These are phyloP conservation scores for Trichoderma arundinaceum DNA, from an alignment of 2,329 filamentous ascomycete genomes.

Conservation along the genomic window DNA sequence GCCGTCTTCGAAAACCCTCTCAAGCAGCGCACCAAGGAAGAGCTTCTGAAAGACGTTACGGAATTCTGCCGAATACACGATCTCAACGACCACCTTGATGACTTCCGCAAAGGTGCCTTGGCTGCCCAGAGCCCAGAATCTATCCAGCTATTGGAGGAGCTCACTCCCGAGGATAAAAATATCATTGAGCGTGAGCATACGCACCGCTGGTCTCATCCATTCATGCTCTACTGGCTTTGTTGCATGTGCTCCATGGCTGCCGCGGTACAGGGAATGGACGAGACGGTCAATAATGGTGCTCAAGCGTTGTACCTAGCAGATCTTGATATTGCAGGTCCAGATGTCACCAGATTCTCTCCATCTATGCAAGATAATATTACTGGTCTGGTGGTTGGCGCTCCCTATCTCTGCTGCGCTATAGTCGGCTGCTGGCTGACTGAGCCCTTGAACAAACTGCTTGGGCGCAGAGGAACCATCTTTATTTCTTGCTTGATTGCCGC, in stretches of 20 bases:
- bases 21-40: conserved; percentile 29
- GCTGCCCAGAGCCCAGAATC: conserved; percentile 43
- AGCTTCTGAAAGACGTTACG: conserved; percentile 30
- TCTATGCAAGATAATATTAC: conserved; percentile 43
- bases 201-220: conserved; percentile 64
- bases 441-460: conserved; percentile 33
- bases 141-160: conserved; percentile 40
- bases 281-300: conserved; percentile 67
- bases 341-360: conserved; percentile 62
- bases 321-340: conserved; percentile 70
- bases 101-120: conserved; percentile 47
- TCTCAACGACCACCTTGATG: conserved; percentile 55
- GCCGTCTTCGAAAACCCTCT: conserved; percentile 33
- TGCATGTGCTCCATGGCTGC: conserved; percentile 61
- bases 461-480: conserved; percentile 34
- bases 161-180: conserved; percentile 45
- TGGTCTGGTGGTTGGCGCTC: conserved; percentile 35
- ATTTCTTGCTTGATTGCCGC: conserved; percentile 34
- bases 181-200: conserved; percentile 52
- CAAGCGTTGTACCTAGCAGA: conserved; percentile 64
- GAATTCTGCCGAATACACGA: conserved; percentile 41
- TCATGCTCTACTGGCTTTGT: conserved; percentile 53
- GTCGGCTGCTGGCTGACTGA: conserved; percentile 45
- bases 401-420: conserved; percentile 33
- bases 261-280: conserved; percentile 67